These are phyloP conservation scores for Trifolium subterraneum DNA, from an alignment of 306 rosid genomes.

Conservation along the genomic window DNA sequence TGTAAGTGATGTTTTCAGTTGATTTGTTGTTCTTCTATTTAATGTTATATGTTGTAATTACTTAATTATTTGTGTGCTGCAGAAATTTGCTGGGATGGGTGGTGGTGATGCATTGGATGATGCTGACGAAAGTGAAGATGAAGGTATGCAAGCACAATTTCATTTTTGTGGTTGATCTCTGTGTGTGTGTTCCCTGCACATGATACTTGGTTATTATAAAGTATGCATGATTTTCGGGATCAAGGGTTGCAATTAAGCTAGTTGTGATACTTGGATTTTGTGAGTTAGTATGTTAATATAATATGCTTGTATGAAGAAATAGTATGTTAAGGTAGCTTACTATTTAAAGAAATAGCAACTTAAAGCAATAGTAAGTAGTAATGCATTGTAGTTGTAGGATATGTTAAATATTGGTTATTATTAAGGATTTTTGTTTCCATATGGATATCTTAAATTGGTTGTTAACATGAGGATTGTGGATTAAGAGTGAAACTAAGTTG, in stretches of 20 bases:
- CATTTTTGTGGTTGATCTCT: conserved; percentile 20
- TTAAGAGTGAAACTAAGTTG: background rate
- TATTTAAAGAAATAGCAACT: background rate
- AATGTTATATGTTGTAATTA: background rate
- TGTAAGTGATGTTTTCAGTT: conserved; percentile 56
- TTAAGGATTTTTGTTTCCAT: background rate
- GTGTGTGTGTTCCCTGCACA: background rate
- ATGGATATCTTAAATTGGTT: background rate
- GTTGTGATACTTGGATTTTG: background rate
- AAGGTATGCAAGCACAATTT: conserved; percentile 47
- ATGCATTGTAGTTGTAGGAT: background rate
- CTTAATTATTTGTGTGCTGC: conserved; percentile 36
- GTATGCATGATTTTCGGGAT: background rate
- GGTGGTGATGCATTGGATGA: conserved; percentile 70
- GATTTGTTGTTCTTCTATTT: conserved; percentile 7
- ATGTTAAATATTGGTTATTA: background rate
- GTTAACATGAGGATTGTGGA: background rate
- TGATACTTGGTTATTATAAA: background rate
- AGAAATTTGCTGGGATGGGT: conserved; percentile 84
- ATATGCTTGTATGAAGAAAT: background rate
- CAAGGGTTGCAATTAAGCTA: no score
- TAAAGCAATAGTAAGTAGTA: background rate
- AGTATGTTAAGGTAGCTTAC: background rate
- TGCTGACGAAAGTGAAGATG: conserved; percentile 74
- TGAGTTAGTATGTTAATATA: background rate